Percentiles rank a stretch among this genome's conserved stretches.
These are phyloP conservation scores for Sanghuangporus baumii DNA, from an alignment of 1,284 basidiomycete species.

Conservation along the genomic window DNA sequence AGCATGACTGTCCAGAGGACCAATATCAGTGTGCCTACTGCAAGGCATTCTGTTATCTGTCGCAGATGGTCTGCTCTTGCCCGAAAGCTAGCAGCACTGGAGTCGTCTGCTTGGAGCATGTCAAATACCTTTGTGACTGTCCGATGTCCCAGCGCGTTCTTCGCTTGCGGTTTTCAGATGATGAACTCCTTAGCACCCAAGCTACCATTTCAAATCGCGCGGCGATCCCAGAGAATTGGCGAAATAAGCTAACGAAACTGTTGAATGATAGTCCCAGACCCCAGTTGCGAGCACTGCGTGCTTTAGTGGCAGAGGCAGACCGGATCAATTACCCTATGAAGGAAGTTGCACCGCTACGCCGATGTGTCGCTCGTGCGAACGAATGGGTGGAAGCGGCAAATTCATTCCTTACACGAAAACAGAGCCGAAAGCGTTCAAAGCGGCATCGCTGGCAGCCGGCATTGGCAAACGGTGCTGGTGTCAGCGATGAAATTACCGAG, in stretches of 20 bases:
- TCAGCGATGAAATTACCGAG: constrained; percentile 53
- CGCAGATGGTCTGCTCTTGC: constrained; percentile 83
- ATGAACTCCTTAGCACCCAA: constrained; percentile 67
- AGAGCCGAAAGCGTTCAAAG: constrained; percentile 65
- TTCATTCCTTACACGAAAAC: constrained; percentile 64
- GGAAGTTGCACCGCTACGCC: constrained; percentile 68
- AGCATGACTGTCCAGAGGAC: constrained; percentile 82
- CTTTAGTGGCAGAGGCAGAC: constrained; percentile 82
- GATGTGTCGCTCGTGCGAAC: constrained; percentile 75
- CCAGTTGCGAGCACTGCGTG: constrained; percentile 67
- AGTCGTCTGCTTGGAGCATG: constrained; percentile 87
- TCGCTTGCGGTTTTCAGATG: constrained; percentile 79
- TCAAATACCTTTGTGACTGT: constrained; percentile 71
- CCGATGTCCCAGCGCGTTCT: constrained; percentile 55
- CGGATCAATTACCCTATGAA: constrained; percentile 71
- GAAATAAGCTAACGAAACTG: constrained; percentile 60
- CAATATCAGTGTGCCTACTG: constrained; percentile 94
- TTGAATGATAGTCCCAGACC: constrained; percentile 68
- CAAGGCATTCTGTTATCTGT: constrained; percentile 94
- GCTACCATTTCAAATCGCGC: constrained; percentile 68
- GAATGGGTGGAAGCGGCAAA: constrained; percentile 82
- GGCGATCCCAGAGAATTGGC: constrained; percentile 71
- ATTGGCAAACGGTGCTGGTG: constrained; percentile 28
- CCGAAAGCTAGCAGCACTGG: constrained; percentile 36
- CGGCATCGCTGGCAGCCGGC: constrained; percentile 49